These are phyloP conservation scores for Tulasnella sp. DNA, from an alignment of 768 basidiomycete genomes.

Conservation along the genomic window DNA sequence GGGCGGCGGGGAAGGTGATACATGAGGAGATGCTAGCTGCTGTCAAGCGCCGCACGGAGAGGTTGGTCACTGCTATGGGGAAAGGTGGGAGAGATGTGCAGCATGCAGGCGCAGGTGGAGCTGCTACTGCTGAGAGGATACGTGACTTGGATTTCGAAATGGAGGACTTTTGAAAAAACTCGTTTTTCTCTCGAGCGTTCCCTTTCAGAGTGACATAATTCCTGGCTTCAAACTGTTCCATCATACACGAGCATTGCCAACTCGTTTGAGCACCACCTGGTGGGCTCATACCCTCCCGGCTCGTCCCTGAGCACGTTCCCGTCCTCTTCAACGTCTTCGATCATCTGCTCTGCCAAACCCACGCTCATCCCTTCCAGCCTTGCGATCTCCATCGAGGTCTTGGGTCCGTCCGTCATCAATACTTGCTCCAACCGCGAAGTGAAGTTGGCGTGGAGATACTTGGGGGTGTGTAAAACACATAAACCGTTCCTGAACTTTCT, in stretches of 20 bases:
- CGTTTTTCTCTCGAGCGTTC: too few relatives aligned
- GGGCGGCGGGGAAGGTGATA: conserved; percentile 64
- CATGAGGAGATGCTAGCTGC: conserved; percentile 75
- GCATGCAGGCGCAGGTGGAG: not conserved
- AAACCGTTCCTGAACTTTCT: conserved; percentile 61
- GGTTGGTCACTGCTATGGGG: conserved; percentile 53
- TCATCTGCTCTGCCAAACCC: conserved; percentile 66
- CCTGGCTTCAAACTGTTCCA: conserved; percentile 29
- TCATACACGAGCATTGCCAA: conserved; percentile 58
- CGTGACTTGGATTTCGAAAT: conserved; percentile 4
- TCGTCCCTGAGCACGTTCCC: conserved; percentile 74
- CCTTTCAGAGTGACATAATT: too few relatives aligned
- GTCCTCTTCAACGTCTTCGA: conserved; percentile 57
- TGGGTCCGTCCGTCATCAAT: conserved; percentile 25
- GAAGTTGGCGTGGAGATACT: conserved; percentile 59
- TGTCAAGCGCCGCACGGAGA: conserved; percentile 49
- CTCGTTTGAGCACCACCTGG: conserved; percentile 61
- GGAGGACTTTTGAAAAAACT: conserved; percentile 10
- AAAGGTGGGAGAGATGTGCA: not conserved
- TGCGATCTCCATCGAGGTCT: conserved; percentile 61
- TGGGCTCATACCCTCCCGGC: conserved; percentile 45
- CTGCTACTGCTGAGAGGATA: not conserved
- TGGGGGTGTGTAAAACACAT: conserved; percentile 72
- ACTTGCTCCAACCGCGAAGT: conserved; percentile 48
- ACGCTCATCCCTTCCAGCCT: conserved; percentile 58